phyloP scores from a whole-genome alignment of 192 early-diverging fungal species.

The Mortierella hygrophila region DNA sequence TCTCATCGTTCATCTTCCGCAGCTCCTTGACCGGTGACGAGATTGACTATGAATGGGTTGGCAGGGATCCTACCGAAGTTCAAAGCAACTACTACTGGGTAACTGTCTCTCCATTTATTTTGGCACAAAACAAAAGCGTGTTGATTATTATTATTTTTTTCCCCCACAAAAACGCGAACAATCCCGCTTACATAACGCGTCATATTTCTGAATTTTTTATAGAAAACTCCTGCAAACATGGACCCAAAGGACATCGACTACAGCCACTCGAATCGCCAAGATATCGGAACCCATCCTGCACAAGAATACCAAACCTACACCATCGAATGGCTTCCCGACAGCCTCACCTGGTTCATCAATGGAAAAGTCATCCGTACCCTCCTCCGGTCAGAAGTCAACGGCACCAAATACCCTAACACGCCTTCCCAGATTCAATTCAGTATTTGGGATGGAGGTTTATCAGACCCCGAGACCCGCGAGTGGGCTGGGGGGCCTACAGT shows the following conservation, averaged over 20 bases:
- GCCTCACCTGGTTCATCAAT: constrained; percentile 72
- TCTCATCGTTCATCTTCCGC: constrained; percentile 64
- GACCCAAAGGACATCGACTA: constrained; percentile 57
- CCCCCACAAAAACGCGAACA: background rate
- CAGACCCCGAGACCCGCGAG: constrained; percentile 63
- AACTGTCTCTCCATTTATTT: background rate
- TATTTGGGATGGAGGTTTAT: constrained; percentile 76
- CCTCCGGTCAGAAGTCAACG: constrained; percentile 60
- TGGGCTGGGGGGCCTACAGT: constrained; percentile 74
- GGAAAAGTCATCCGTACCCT: constrained; percentile 61
- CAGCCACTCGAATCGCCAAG: constrained; percentile 13
- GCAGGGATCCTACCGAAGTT: constrained; percentile 60
- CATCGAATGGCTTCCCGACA: constrained; percentile 68
- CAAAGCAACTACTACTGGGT: constrained; percentile 55
- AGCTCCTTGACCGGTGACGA: constrained; percentile 66
- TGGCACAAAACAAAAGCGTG: background rate
- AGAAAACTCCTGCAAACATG: constrained; percentile 44
- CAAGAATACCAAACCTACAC: constrained; percentile 66
- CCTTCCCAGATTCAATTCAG: constrained; percentile 69
- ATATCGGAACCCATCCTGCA: constrained; percentile 60
- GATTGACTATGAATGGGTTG: constrained; percentile 75
- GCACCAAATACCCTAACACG: constrained; percentile 62
- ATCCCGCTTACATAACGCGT: too few relatives aligned
- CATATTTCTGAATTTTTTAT: background rate
- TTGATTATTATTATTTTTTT: too few relatives aligned